Conservation (phyloP, 352 stramenopile genomes). For the Pythium aristosporum region DNA sequence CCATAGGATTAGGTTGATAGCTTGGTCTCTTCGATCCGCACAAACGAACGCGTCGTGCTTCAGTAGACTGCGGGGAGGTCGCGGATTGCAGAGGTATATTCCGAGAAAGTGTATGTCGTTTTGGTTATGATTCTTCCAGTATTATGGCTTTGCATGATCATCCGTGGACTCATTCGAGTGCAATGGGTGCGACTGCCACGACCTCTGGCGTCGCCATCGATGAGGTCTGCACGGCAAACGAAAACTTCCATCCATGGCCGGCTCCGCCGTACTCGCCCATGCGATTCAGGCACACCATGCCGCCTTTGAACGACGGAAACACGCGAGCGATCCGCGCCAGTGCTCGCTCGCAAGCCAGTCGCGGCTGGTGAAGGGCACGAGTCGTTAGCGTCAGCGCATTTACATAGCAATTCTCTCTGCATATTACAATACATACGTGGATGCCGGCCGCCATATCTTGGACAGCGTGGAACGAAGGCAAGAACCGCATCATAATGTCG, state of each 20-base stretch:
- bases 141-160: not conserved
- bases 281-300: conserved; percentile 78
- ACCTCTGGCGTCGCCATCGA: conserved; percentile 55
- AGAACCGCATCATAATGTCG: conserved; percentile 92
- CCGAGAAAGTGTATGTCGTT: conserved; percentile 21
- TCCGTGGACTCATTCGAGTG: conserved; percentile 14
- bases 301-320: conserved; percentile 69
- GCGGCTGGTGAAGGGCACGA: conserved; percentile 36
- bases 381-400: not conserved
- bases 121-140: conserved; percentile 10
- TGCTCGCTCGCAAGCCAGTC: conserved; percentile 52
- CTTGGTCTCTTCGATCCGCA: conserved; percentile 13
- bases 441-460: conserved; percentile 75
- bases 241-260: conserved; percentile 74
- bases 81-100: conserved; percentile 4
- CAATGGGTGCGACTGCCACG: conserved; percentile 47
- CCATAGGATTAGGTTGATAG: conserved; percentile 27
- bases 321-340: conserved; percentile 49
- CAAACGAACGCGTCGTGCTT: not conserved
- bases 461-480: conserved; percentile 81
- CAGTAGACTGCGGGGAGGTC: not conserved
- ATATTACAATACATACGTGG: conserved; percentile 48
- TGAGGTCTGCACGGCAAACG: conserved; percentile 61
- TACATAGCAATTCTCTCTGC: not conserved
- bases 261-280: conserved; percentile 72